Evolutionary conservation across 768 basidiomycete genomes (phyloP).

Genomic region (Serendipita indica): DNA sequence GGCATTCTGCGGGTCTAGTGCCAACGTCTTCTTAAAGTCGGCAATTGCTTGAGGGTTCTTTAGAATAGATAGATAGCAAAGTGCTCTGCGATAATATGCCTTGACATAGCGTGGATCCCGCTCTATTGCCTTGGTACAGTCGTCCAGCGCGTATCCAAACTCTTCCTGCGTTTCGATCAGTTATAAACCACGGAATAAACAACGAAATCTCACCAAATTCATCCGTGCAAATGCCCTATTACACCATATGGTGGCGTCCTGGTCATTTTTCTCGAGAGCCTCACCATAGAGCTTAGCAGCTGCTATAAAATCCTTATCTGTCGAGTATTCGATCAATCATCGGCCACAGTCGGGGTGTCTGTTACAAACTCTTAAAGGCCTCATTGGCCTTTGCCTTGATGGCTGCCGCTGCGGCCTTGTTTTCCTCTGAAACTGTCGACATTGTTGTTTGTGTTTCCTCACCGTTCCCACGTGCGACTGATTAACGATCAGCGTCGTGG

Average conservation of each 20-base stretch:
- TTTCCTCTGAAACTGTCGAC: conserved; percentile 45
- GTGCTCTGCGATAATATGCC: conserved; percentile 78
- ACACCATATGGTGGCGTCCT: conserved; percentile 82
- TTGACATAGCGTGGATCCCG: conserved; percentile 85
- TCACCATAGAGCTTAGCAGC: conserved; percentile 69
- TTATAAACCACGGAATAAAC: neutral
- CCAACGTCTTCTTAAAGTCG: conserved; percentile 75
- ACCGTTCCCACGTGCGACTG: neutral
- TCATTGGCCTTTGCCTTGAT: conserved; percentile 82
- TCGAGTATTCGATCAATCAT: conserved; percentile 16
- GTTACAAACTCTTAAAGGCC: conserved; percentile 53
- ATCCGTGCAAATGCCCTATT: conserved; percentile 81
- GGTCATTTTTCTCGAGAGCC: conserved; percentile 77
- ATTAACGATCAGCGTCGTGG: neutral
- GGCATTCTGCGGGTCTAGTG: conserved; percentile 76
- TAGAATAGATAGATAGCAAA: conserved; percentile 79
- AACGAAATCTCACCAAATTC: conserved; percentile 36
- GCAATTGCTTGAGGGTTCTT: conserved; percentile 73
- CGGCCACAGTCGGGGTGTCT: too few species aligned
- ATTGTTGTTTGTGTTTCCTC: conserved; percentile 42
- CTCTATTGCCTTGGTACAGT: conserved; percentile 73
- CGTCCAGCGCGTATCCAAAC: conserved; percentile 79
- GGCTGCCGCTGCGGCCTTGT: conserved; percentile 47
- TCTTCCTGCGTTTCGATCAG: conserved; percentile 36
- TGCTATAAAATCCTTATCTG: conserved; percentile 57